Percentiles rank a stretch among this genome's conserved stretches.
These are phyloP conservation scores for Hypoxylon cercidicola DNA, from an alignment of 495 filamentous ascomycete genomes.

Conservation along the genomic window DNA sequence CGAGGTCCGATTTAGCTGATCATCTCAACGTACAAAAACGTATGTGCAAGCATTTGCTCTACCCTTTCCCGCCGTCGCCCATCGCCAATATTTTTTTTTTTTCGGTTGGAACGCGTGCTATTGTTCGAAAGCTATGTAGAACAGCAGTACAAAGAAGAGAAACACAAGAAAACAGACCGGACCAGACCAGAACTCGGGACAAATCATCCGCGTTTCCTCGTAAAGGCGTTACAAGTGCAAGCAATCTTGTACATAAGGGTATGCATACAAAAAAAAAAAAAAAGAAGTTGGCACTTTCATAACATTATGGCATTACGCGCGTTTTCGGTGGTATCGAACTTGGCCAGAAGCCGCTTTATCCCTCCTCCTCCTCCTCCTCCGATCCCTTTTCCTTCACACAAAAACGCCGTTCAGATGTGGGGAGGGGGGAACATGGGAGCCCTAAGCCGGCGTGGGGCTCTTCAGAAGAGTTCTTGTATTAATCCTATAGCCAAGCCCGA, in stretches of 20 bases:
- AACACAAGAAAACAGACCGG: slow-evolving; percentile 5
- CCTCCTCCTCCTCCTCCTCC: no score
- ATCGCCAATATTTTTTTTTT: no score
- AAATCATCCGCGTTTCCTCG: slow-evolving; percentile 11
- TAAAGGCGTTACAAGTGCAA: slow-evolving; percentile 13
- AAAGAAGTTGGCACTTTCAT: slow-evolving; percentile 2
- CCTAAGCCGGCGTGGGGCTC: background rate
- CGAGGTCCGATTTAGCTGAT: no score
- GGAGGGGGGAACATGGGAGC: background rate
- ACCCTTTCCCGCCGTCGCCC: no score
- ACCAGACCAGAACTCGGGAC: slow-evolving; percentile 1
- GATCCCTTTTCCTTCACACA: no score
- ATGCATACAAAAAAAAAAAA: background rate
- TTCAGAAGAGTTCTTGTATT: background rate
- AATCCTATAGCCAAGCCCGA: slow-evolving; percentile 3
- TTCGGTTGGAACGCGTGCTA: no score
- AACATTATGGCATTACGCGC: slow-evolving; percentile 21
- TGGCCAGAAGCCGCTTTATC: no score
- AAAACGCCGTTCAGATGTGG: background rate
- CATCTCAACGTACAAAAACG: no score
- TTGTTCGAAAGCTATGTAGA: background rate
- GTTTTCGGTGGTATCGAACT: slow-evolving; percentile 1
- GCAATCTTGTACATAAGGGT: slow-evolving; percentile 22
- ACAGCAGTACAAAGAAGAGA: slow-evolving; percentile 14
- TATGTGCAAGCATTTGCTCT: no score